Evolutionary conservation across 2,329 filamentous ascomycete genomes (phyloP), one percentile per base, ranked within the genome.

Genomic region (Nigrospora oryzae): DNA sequence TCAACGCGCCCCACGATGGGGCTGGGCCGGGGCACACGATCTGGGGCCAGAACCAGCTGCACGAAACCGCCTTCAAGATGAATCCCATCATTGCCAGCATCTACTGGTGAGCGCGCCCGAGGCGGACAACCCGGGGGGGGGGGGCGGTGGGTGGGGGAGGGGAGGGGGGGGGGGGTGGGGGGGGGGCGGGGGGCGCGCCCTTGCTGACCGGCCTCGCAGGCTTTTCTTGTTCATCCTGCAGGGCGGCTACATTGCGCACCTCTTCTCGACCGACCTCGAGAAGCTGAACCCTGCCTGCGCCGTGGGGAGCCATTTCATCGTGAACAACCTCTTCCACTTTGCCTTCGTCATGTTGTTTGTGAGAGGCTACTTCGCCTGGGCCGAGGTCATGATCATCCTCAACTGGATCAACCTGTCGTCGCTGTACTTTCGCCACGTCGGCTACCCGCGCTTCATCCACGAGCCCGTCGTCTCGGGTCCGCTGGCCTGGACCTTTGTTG

Each of bases 321-420:
- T 85, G 55, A 86, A 89, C 74, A 95, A 95, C 65, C 68, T 95
- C 36, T 75, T 95, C 48, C 79, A 89, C 63, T 85, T 90, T 53
- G 80, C 77, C 54, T 95, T 89, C 63, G 77, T 94, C 56, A 81
- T 90, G 70, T 79, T 95, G 49, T 95, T 91, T 71, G 83, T 86
- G 43, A 80, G 83, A 55, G 79, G 73, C 40, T 76, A 85, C 63
- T 93, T 90, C 68, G 75, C 79, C 70, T 80, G 82, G 65, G 81
- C 86, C 11, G 84, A 91, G 68, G 49, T 94, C 40, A 74, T 95
- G 42, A 68, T 94, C 48, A 67, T 89, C 51, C 63, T 86, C 69
- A 93, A 95, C 70, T 86, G 93, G 62, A 70, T 88, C 71, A 94
- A 94, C 64, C 75, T 95, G 43, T 75, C 76, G 10, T 73, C 77